Evolutionary conservation across 2,329 filamentous ascomycete species (phyloP).

Genomic region (Simplicillium sp.): DNA sequence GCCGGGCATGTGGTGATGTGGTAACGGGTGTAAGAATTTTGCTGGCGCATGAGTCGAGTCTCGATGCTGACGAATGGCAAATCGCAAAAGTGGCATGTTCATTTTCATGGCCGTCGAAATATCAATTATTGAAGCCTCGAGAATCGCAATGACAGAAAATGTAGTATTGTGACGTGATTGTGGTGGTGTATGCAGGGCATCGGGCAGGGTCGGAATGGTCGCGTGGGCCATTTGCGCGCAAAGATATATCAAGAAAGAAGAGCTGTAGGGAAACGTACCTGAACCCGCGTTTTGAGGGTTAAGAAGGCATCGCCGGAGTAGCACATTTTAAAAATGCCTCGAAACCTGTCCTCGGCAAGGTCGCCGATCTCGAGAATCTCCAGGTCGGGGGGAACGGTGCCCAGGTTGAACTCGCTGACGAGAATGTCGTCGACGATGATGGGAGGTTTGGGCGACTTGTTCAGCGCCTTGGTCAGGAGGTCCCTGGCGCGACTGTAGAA

Average conservation of each 20-base stretch:
- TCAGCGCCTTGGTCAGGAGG: constrained; percentile 86
- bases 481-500: constrained; percentile 88
- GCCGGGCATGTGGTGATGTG: constrained; percentile 6
- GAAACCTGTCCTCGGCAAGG: constrained; percentile 90
- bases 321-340: constrained; percentile 99
- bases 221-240: neutral
- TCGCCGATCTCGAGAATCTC: constrained; percentile 98
- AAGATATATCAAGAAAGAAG: constrained; percentile 7
- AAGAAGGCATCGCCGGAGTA: constrained; percentile 93
- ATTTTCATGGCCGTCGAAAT: no score
- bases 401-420: constrained; percentile 94
- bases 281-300: constrained; percentile 90
- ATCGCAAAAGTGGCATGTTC: no score
- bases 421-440: constrained; percentile 99
- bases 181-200: no score
- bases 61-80: neutral
- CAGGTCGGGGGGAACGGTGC: constrained; percentile 85
- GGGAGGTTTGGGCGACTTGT: constrained; percentile 95
- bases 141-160: neutral
- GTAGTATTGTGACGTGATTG: no score
- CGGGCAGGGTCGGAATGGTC: no score
- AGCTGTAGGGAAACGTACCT: constrained; percentile 44
- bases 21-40: constrained; percentile 22
- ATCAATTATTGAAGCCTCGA: constrained; percentile 6
- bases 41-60: constrained; percentile 8